Evolutionary conservation across 2,329 filamentous ascomycete species (phyloP).

Genomic region (Cladosporium colombiae): DNA sequence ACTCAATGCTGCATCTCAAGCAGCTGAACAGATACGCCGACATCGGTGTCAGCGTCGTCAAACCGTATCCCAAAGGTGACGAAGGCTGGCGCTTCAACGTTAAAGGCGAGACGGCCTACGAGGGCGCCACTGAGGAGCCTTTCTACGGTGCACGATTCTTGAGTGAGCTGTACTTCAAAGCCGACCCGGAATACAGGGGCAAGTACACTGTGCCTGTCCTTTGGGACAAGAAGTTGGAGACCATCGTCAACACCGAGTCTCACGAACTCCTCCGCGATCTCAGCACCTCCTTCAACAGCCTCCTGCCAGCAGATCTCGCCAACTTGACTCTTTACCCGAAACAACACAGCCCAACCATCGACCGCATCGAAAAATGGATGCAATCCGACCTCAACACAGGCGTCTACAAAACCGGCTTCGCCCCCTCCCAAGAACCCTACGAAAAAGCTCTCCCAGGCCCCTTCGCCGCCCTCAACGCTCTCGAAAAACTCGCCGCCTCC

Average conservation of each 20-base stretch:
- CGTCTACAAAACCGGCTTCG: conserved; percentile 65
- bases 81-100: conserved; percentile 61
- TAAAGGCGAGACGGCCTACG: conserved; percentile 48
- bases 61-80: conserved; percentile 69
- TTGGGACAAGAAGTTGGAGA: conserved; percentile 60
- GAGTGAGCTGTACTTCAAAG: conserved; percentile 64
- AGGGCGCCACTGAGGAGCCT: conserved; percentile 59
- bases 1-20: conserved; percentile 60
- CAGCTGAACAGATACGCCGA: conserved; percentile 52
- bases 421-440: conserved; percentile 56
- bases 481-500: conserved; percentile 52
- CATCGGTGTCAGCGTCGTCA: conserved; percentile 60
- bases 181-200: conserved; percentile 61
- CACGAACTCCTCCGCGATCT: conserved; percentile 60
- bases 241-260: conserved; percentile 63
- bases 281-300: conserved; percentile 56
- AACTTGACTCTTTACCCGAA: conserved; percentile 56
- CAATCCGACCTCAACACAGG: conserved; percentile 59
- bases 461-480: conserved; percentile 61
- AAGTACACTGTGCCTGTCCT: conserved; percentile 62
- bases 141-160: conserved; percentile 60
- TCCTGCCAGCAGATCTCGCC: conserved; percentile 47
- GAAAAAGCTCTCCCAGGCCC: conserved; percentile 56
- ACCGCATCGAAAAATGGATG: conserved; percentile 56
- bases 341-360: conserved; percentile 52